Conservation (phyloP, 2,329 filamentous ascomycete genomes). For the Purpureocillium lavendulum region DNA sequence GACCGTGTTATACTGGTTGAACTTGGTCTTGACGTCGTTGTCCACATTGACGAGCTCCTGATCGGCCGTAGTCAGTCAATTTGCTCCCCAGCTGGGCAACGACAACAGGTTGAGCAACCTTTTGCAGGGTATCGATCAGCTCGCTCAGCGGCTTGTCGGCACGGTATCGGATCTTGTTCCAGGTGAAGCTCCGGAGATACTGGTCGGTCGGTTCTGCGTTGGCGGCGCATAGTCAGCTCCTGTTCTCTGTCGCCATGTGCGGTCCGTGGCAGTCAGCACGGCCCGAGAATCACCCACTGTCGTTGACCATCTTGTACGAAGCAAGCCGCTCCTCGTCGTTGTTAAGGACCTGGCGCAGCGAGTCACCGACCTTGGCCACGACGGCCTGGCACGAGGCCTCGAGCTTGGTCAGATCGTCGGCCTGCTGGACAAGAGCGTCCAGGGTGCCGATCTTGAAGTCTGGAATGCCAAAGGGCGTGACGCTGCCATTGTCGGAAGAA, state of each 20-base stretch:
- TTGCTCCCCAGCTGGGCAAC: background rate
- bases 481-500: constrained; percentile 64
- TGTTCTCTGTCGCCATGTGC: background rate
- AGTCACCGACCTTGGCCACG: constrained; percentile 81
- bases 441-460: constrained; percentile 97
- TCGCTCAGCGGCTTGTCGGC: constrained; percentile 85
- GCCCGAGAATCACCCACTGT: constrained; percentile 53
- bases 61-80: constrained; percentile 4
- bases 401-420: constrained; percentile 88
- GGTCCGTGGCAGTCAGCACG: background rate
- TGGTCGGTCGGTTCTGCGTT: constrained; percentile 82
- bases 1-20: constrained; percentile 86
- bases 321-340: constrained; percentile 75
- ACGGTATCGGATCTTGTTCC: constrained; percentile 98
- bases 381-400: constrained; percentile 72
- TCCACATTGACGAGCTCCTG: constrained; percentile 87
- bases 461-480: constrained; percentile 73
- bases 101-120: constrained; percentile 41
- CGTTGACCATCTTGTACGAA: constrained; percentile 87
- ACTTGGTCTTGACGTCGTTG: constrained; percentile 91
- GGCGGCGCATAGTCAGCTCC: constrained; percentile 13
- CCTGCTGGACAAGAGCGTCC: constrained; percentile 90
- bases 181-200: constrained; percentile 80
- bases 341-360: constrained; percentile 72
- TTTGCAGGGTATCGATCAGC: constrained; percentile 79